Base-by-base conservation (phyloP, 2,329 filamentous ascomycete species). In the Paraphaeosphaeria sporulosa region DNA sequence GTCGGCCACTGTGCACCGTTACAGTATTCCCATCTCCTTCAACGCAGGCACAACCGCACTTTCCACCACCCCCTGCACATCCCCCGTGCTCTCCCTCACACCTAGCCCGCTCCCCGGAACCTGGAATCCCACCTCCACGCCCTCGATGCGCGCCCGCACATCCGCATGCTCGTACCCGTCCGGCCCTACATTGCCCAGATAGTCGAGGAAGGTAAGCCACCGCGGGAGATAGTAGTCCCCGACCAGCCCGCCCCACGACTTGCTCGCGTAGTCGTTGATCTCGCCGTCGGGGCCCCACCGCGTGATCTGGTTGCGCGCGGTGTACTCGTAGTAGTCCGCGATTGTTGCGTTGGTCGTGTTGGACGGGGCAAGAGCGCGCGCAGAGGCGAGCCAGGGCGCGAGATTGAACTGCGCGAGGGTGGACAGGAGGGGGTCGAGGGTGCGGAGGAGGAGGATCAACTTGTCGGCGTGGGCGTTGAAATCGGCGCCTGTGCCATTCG, bases 251-350 rank as follows among this genome's bases (percentile, higher is more conserved):
- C 73, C 76, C 83, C 83, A 85, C 23, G 73, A 72, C 70, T 84
- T 84, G 4, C 78, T 80, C 3, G 83, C 82, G 60, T 85, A 85
- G 68, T 85, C 83, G 38, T 68, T 77, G 43, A 85, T 82, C 65
- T 85, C 71, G 15, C 81, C 81, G 0, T 65, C 68, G 0, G 82
- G 82, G 0, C 82, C 82, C 83, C 83, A 85, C 12, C 82, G 74
- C 6, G 83, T 85, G 58, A 85, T 73, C 60, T 85, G 83, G 51
- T 84, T 84, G 13, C 80, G 74, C 7, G 83, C 82, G 48, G 83
- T 77, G 67, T 81, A 82, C 57, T 80, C 77, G 44, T 80, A 77
- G 62, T 80, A 81, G 21, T 77, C 68, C 21, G 76, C 58, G 17
- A 53, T 32, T 4, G 30, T 9, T 32, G 7, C 4, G 48, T 83